Conservation (phyloP, 2,329 filamentous ascomycete species). For the Cladophialophora bantiana region DNA sequence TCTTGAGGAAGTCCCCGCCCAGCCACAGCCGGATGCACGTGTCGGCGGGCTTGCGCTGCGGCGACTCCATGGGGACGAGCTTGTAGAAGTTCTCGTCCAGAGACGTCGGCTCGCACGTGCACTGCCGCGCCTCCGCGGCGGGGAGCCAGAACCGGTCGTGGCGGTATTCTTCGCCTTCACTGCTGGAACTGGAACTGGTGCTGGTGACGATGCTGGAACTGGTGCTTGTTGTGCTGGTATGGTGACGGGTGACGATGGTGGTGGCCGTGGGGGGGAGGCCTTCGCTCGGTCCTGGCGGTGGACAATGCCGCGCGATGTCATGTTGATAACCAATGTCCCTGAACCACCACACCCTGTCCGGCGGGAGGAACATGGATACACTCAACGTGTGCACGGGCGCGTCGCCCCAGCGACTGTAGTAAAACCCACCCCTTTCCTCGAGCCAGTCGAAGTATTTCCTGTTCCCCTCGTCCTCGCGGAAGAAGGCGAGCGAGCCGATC, state of each 20-base stretch:
- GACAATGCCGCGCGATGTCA: slow-evolving; percentile 52
- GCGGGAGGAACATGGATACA: slow-evolving; percentile 61
- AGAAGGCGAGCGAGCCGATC: slow-evolving; percentile 58
- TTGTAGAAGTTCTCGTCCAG: slow-evolving; percentile 58
- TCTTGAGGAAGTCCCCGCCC: slow-evolving; percentile 50
- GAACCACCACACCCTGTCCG: slow-evolving; percentile 60
- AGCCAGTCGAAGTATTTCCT: slow-evolving; percentile 57
- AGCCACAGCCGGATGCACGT: slow-evolving; percentile 58
- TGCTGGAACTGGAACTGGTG: background rate
- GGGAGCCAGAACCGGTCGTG: background rate
- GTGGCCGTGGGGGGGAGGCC: background rate
- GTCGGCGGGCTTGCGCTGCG: slow-evolving; percentile 56
- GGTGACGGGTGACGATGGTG: slow-evolving; percentile 43
- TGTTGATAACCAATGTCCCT: slow-evolving; percentile 56
- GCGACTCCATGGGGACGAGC: slow-evolving; percentile 56
- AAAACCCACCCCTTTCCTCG: slow-evolving; percentile 58
- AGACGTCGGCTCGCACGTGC: slow-evolving; percentile 54
- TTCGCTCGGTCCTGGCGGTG: slow-evolving; percentile 11
- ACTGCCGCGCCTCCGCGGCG: slow-evolving; percentile 36
- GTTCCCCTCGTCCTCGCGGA: slow-evolving; percentile 56
- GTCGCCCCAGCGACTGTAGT: slow-evolving; percentile 57
- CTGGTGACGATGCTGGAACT: background rate
- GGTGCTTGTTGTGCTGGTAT: slow-evolving; percentile 6
- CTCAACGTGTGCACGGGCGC: slow-evolving; percentile 63
- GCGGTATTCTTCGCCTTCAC: background rate